Conservation (phyloP, 306 rosid species). For the Fragaria vesca region DNA sequence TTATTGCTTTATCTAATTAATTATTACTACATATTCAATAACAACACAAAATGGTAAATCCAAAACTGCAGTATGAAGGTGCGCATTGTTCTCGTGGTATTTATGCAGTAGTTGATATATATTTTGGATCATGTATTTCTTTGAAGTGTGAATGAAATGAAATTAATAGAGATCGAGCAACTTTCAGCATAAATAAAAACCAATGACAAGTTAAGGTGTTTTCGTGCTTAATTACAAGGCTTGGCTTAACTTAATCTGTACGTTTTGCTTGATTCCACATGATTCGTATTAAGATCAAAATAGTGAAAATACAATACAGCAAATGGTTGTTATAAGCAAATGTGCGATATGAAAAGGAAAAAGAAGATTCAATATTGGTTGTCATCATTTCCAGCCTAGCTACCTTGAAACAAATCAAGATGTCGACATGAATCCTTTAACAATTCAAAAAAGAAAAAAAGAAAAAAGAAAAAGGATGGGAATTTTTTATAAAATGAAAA, state of each 20-base stretch:
- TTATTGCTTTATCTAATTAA: background rate
- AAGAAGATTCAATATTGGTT: background rate
- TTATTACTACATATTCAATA: no score
- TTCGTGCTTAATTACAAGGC: background rate
- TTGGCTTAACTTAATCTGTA: background rate
- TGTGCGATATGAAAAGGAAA: background rate
- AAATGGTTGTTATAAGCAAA: background rate
- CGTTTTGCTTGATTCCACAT: background rate
- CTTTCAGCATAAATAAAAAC: no score
- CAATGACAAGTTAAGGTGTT: background rate
- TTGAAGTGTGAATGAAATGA: background rate
- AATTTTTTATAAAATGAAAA: background rate
- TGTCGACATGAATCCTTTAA: background rate
- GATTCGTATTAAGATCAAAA: background rate
- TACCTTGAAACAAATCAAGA: background rate
- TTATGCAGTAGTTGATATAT: background rate
- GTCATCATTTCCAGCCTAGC: background rate
- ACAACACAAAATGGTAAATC: background rate
- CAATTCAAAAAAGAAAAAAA: background rate
- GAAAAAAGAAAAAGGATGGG: no score
- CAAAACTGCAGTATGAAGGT: background rate
- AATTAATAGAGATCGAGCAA: no score
- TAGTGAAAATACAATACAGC: background rate
- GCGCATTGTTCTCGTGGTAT: background rate
- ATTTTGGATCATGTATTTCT: background rate